Conservation (phyloP, 2,329 filamentous ascomycete genomes). For the Colletotrichum navitas region DNA sequence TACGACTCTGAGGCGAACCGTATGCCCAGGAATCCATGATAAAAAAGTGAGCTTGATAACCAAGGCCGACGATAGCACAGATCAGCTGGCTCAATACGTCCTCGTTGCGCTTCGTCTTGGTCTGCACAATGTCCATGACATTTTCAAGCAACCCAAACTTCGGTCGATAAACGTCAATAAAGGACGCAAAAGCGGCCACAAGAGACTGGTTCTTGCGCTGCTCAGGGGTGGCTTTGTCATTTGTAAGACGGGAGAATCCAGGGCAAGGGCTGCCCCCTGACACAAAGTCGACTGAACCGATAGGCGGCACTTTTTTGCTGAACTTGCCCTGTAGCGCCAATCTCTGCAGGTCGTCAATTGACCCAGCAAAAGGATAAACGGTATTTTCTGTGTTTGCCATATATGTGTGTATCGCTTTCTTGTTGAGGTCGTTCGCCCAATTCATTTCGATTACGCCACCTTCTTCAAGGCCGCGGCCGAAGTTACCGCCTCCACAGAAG, state of each 20-base stretch:
- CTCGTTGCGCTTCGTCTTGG: conserved; percentile 59
- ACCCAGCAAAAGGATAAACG: conserved; percentile 74
- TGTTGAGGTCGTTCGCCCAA: conserved; percentile 76
- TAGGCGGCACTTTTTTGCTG: conserved; percentile 62
- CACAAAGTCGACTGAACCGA: conserved; percentile 77
- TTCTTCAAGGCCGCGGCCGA: conserved; percentile 82
- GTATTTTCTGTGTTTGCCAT: conserved; percentile 70
- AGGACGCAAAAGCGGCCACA: conserved; percentile 81
- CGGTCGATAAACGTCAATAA: conserved; percentile 80
- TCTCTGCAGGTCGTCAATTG: conserved; percentile 76
- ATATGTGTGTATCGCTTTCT: conserved; percentile 77
- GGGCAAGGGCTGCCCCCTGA: conserved; percentile 83
- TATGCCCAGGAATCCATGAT: conserved; percentile 77
- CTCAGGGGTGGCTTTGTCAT: conserved; percentile 62
- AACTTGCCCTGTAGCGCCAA: conserved; percentile 65
- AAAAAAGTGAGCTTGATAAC: conserved; percentile 79
- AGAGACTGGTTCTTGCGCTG: conserved; percentile 81
- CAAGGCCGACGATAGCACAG: conserved; percentile 79
- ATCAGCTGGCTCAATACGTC: conserved; percentile 82
- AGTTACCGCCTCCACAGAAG: conserved; percentile 83
- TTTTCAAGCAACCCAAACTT: conserved; percentile 85
- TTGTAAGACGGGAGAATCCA: conserved; percentile 77
- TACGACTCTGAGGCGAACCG: conserved; percentile 75
- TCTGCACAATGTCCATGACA: conserved; percentile 73
- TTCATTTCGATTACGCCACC: conserved; percentile 73